Evolutionary conservation across 352 stramenopile genomes (phyloP), one percentile per base, ranked within the genome.

Genomic region (Globisporangium orthogonon): DNA sequence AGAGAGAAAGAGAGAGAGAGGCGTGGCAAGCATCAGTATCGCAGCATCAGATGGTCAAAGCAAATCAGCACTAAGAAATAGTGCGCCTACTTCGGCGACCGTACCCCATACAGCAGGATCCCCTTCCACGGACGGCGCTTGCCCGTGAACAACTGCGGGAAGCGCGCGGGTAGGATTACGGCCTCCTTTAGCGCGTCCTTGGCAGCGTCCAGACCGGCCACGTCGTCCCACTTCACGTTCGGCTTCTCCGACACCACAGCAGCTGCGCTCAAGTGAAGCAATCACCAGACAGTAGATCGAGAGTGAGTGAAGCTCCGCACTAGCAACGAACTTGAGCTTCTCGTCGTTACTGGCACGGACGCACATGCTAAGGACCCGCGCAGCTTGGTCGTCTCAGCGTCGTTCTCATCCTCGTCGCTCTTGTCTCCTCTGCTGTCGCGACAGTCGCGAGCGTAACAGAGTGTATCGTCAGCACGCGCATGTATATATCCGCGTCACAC

Each of bases 181-280:
- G 95, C 96, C 68, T 99, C 97, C 67, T 99, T 99, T n/a, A 99
- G 67, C 17, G 94, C 89, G 35, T 98, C 94, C 66, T 99, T 99
- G 0, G 97, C 97, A 40, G 78, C 76, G 49, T 98, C 95, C 29
- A 99, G 71, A 45, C 97, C 97, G 31, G 97, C 97, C 17, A 99
- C 97, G 65, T 99, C 97, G 30, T 98, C 89, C 91, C 91, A 98
- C 59, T 97, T 97, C 15, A 99, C 88, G 69, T 98, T 97, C 0
- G 96, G 96, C 56, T 96, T 96, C 60, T 96, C 87, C 5, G 78
- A 76, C 15, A 96, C 71, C 33, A 96, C 78, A 43, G 84, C 86
- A 39, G 85, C 87, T 96, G 51, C 33, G 17, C 55, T 47, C 14
- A 31, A 71, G 9, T 29, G 54, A 31, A 14, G 3, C 11, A 28